Evolutionary conservation across 805 yeast species (phyloP).

Genomic region (Candida patagonica): DNA sequence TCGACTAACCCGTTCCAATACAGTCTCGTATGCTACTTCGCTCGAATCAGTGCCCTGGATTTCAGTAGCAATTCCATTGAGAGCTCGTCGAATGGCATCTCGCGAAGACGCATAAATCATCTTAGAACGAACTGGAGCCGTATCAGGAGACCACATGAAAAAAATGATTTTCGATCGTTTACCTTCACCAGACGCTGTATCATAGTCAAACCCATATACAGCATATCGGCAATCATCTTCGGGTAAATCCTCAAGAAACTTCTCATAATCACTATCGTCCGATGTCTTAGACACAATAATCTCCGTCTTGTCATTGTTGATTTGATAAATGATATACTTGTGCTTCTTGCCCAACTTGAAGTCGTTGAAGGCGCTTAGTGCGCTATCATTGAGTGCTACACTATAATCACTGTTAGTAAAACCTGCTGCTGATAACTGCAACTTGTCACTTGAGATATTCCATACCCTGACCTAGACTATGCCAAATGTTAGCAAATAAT

Average conservation of each 20-base stretch:
- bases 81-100: conserved; percentile 94
- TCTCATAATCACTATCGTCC: conserved; percentile 64
- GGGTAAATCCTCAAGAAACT: conserved; percentile 79
- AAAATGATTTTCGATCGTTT: conserved; percentile 71
- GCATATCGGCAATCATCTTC: conserved; percentile 97
- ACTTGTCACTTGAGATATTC: background rate
- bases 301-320: conserved; percentile 81
- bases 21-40: conserved; percentile 92
- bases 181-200: conserved; percentile 83
- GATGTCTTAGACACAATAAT: conserved; percentile 86
- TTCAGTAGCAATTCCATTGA: conserved; percentile 90
- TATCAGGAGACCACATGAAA: conserved; percentile 95
- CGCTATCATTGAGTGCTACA: conserved; percentile 82
- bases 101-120: conserved; percentile 98
- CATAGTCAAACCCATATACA: conserved; percentile 93
- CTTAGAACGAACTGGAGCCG: conserved; percentile 86
- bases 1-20: conserved; percentile 79
- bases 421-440: background rate
- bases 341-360: conserved; percentile 75
- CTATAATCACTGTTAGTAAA: too few species aligned
- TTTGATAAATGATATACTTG: conserved; percentile 72
- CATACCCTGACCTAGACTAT: conserved; percentile 11
- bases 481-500: background rate
- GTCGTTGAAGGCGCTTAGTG: conserved; percentile 89
- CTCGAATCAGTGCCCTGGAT: conserved; percentile 97